Conservation (phyloP, 2,329 filamentous ascomycete species). For the Scedosporium apiospermum region DNA sequence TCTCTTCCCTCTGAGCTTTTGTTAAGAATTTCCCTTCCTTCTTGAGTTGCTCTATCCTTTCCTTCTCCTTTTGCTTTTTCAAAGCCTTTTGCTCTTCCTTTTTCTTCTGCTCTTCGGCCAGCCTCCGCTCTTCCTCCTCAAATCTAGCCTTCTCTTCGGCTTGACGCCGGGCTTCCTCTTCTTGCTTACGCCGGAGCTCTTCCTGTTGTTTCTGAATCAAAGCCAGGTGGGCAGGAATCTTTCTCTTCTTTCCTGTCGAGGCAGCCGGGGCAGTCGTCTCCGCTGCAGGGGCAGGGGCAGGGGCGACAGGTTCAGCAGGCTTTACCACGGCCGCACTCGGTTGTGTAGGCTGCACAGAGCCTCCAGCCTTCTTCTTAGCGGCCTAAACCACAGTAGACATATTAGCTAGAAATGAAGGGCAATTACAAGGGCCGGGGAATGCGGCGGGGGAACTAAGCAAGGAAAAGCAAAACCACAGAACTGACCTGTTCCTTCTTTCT, state of each 20-base stretch:
- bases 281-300: slow-evolving; percentile 16
- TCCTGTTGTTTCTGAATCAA: slow-evolving; percentile 77
- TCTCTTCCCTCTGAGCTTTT: slow-evolving; percentile 76
- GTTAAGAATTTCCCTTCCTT: slow-evolving; percentile 81
- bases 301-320: background rate
- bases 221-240: slow-evolving; percentile 65
- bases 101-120: slow-evolving; percentile 58
- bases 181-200: slow-evolving; percentile 54
- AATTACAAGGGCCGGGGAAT: background rate
- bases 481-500: slow-evolving; percentile 86
- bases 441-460: background rate
- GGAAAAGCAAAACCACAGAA: background rate
- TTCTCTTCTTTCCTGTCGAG: slow-evolving; percentile 72
- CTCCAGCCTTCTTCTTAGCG: slow-evolving; percentile 64
- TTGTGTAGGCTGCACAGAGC: slow-evolving; percentile 10
- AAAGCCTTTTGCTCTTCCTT: slow-evolving; percentile 64
- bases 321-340: slow-evolving; percentile 19
- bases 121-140: slow-evolving; percentile 55
- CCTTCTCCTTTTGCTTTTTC: slow-evolving; percentile 81
- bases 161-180: slow-evolving; percentile 52
- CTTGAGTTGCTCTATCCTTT: slow-evolving; percentile 78
- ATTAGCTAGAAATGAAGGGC: background rate
- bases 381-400: slow-evolving; percentile 39
- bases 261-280: slow-evolving; percentile 27
- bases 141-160: slow-evolving; percentile 57